A percentile compares a stretch with the other conserved stretches of the same genome.
These are phyloP conservation scores for Macadamia integrifolia DNA, from an alignment of 164 flowering plant species.

Conservation along the genomic window DNA sequence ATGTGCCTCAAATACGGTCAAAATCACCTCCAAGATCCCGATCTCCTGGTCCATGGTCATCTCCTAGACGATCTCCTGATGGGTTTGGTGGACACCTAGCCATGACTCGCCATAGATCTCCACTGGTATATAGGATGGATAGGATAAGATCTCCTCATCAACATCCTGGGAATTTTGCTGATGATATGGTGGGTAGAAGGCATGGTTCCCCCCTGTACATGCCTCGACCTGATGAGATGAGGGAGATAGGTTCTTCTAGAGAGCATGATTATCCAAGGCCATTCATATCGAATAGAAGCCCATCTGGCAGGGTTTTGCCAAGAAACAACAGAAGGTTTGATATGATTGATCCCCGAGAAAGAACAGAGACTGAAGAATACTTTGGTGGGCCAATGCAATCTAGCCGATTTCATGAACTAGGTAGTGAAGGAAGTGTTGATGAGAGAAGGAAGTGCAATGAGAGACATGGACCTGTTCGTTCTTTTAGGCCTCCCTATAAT, in stretches of 20 bases:
- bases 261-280: conserved; percentile 39
- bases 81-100: conserved; percentile 42
- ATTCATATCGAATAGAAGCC: conserved; percentile 33
- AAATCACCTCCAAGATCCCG: conserved; percentile 57
- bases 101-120: conserved; percentile 38
- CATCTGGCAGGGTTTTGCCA: conserved; percentile 34
- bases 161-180: conserved; percentile 30
- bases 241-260: conserved; percentile 38
- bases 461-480: conserved; percentile 38
- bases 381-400: conserved; percentile 33
- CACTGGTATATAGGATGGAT: conserved; percentile 38
- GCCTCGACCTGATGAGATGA: conserved; percentile 31
- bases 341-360: conserved; percentile 40
- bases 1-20: conserved; percentile 33
- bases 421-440: conserved; percentile 34
- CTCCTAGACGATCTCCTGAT: conserved; percentile 53
- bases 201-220: conserved; percentile 39
- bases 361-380: conserved; percentile 39
- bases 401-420: conserved; percentile 39
- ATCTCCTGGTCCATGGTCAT: conserved; percentile 53
- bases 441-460: conserved; percentile 46
- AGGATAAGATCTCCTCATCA: conserved; percentile 49
- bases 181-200: conserved; percentile 38
- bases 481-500: conserved; percentile 41
- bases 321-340: conserved; percentile 42